Evolutionary conservation across 352 stramenopile genomes (phyloP).

Genomic region (Phytophthora fragariaefolia): DNA sequence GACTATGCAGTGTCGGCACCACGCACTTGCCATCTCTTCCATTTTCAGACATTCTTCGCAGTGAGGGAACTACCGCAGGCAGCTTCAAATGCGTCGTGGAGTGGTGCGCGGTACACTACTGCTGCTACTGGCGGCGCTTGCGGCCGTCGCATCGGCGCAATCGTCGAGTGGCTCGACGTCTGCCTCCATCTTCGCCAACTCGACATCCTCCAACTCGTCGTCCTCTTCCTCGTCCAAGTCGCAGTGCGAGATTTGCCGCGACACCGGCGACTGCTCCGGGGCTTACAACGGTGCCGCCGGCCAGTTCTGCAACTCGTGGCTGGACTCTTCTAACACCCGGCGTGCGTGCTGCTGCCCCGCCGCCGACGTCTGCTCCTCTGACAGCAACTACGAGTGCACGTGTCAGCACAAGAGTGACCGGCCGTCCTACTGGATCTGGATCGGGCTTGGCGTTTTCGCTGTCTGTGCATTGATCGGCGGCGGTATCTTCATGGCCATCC

Average conservation of each 20-base stretch:
- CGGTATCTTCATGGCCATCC: conserved; percentile 42
- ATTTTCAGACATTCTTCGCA: not conserved
- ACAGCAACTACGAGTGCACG: conserved; percentile 53
- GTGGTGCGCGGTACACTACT: too few relatives aligned
- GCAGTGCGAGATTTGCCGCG: conserved; percentile 62
- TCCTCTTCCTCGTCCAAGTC: conserved; percentile 22
- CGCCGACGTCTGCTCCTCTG: conserved; percentile 43
- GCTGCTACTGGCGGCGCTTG: conserved; percentile 4
- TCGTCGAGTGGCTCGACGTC: conserved; percentile 30
- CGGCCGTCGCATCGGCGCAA: conserved; percentile 13
- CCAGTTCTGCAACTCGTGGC: conserved; percentile 63
- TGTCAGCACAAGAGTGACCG: conserved; percentile 36
- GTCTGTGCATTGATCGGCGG: conserved; percentile 41
- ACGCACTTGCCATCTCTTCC: too few relatives aligned
- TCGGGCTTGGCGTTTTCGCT: conserved; percentile 38
- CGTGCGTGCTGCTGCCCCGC: conserved; percentile 62
- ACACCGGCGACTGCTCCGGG: conserved; percentile 50
- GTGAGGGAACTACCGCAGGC: too few relatives aligned
- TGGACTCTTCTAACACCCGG: conserved; percentile 44
- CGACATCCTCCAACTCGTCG: conserved; percentile 27
- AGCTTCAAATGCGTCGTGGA: too few relatives aligned
- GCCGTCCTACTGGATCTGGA: conserved; percentile 43
- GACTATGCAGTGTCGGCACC: too few relatives aligned
- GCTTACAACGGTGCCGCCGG: conserved; percentile 53
- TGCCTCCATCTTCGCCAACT: conserved; percentile 27